Evolutionary conservation across 257 asterid species (phyloP), one percentile per base, ranked within the genome.

Genomic region (Mitragyna speciosa): DNA sequence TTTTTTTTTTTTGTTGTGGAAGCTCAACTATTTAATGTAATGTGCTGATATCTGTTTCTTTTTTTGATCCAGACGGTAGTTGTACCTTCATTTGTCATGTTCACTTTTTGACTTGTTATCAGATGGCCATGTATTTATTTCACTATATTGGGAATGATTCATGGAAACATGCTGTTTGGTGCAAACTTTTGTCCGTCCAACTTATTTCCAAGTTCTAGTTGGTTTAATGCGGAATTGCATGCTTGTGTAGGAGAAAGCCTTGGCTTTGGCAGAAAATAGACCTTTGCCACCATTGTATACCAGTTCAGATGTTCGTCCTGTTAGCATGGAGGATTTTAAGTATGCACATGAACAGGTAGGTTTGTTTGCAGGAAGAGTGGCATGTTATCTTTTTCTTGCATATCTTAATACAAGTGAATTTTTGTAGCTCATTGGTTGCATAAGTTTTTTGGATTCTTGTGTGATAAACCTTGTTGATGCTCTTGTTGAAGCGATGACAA

Each of bases 291-390:
- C 85, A 26, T 83, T 91, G 91, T 91, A 87, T 64, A 83, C 81
- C 85, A 86, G 94, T 80, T 78, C 89, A 24, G 97, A 91, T 41
- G 77, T 92, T 81, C 94, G 98, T 75, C 87, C 93, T 65, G 79
- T 92, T 70, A 90, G 72, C 84, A 82, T 82, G 90, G 90, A 87
- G 36, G 98, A 94, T 88, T 94, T 94, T 71, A 92, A 80, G 86
- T 85, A 80, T 75, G 98, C 97, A 76, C 97, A 94, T 36, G 98
- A 94, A 70, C 97, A 92, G 96, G 98, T 94, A 80, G 61, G 69
- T 82, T 72, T 7, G 14, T 54, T 54, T 75, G 56, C 31, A 22
- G 59, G 39, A 31, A 31, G 47, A 66, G 30, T 12, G 4, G 26
- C 36, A 11, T 17, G 24, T 75, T 30, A 3, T 5, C 8, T 5